Evolutionary conservation across 2,329 filamentous ascomycete genomes (phyloP), one percentile per base, ranked within the genome.

Genomic region (Penicillium brasilianum): DNA sequence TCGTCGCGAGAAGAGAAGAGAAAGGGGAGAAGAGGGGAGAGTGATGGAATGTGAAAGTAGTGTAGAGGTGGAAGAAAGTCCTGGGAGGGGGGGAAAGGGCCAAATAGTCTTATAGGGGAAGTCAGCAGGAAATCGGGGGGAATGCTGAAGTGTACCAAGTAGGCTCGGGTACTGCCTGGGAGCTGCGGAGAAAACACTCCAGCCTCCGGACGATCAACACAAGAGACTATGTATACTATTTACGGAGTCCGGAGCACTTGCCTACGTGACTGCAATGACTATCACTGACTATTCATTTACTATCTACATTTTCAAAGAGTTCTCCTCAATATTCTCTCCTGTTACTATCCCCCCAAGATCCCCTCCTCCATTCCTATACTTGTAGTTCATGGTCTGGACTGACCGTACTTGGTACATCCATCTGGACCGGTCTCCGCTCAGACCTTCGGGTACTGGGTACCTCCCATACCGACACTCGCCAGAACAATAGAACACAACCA

Each of bases 1-100:
- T 93, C 92, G 86, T 93, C 86, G 92, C 91, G 68, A 71, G 60
- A 62, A 62, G 55, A 60, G 52, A 61, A 59, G 61, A 61, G 64
- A 56, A 62, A 61, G 75, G 74, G 65, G 64, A 65, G 69, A 65
- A 53, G 61, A 62, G 65, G 65, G 66, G 69, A 65, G 55, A 62
- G 43, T 62, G 60, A 50, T 53, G 54, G 62, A 63, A 56, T 59
- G 41, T 57, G 60, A 57, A 25, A 58, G 53, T 66, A 20, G 50
- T 64, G 66, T 58, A 60, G 51, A 61, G n/a, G n/a, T n/a, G n/a
- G n/a, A 68, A 67, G 61, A 59, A 63, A 53, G 36, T 28, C 25
- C 20, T 63, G 61, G 57, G 56, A 63, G 55, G 28, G 58, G 66
- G 30, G 52, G 60, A 55, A 63, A 50, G 25, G 10, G 39, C 16